These are phyloP conservation scores for Gliomastix tumulicola DNA, from an alignment of 2,329 filamentous ascomycete species.

Conservation along the genomic window DNA sequence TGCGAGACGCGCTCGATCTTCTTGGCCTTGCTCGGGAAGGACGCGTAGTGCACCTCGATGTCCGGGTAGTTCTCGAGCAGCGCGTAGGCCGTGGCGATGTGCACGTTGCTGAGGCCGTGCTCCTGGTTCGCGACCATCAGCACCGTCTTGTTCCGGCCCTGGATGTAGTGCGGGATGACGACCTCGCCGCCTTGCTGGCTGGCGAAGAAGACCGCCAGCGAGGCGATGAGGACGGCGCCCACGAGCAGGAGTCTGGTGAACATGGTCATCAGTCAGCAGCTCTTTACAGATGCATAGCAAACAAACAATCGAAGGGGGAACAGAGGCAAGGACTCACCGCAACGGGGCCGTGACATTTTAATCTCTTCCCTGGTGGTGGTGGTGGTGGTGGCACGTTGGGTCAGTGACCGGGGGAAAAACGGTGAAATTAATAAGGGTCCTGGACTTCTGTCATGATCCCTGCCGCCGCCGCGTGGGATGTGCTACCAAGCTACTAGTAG, in stretches of 20 bases:
- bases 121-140: constrained; percentile 23
- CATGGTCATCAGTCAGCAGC: too few species aligned
- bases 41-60: constrained; percentile 25
- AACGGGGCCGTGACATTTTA: too few species aligned
- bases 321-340: too few species aligned
- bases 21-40: constrained; percentile 13
- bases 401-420: too few species aligned
- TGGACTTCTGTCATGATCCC: too few species aligned
- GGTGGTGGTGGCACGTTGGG: too few species aligned
- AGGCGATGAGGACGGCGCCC: not conserved
- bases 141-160: constrained; percentile 18
- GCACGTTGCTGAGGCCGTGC: constrained; percentile 26
- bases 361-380: too few species aligned
- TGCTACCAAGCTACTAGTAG: too few species aligned
- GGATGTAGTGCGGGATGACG: not conserved
- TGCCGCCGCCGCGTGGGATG: too few species aligned
- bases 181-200: not conserved
- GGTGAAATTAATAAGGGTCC: too few species aligned
- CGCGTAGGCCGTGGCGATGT: constrained; percentile 23
- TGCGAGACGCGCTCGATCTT: constrained; percentile 7
- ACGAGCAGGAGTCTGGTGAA: not conserved
- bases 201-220: not conserved
- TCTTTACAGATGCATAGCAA: too few species aligned
- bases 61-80: constrained; percentile 21
- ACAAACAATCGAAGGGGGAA: too few species aligned